Evolutionary conservation across 345 rosid genomes (phyloP).

Genomic region (Corchorus olitorius): DNA sequence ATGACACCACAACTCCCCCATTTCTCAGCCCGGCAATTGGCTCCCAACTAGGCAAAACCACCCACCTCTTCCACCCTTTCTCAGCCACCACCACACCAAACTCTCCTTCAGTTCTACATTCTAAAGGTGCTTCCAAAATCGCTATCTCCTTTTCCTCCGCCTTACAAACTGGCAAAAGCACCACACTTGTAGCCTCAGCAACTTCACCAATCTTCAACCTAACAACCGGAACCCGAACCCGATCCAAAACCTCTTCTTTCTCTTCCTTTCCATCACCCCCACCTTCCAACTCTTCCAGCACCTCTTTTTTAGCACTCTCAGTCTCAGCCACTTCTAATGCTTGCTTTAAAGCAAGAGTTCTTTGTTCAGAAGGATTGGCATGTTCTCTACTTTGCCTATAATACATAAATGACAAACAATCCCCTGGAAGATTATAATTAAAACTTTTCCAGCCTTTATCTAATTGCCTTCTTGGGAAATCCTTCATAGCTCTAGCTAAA

Average conservation of each 20-base stretch:
- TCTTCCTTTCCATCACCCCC: conserved; percentile 29
- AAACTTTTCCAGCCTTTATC: conserved; percentile 60
- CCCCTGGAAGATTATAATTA: conserved; percentile 69
- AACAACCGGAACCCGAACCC: conserved; percentile 63
- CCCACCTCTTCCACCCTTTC: conserved; percentile 89
- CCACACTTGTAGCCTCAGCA: conserved; percentile 65
- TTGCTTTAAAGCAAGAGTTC: conserved; percentile 47
- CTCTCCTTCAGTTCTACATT: conserved; percentile 53
- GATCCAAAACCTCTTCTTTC: conserved; percentile 31
- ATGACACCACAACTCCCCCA: conserved; percentile 77
- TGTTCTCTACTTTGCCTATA: conserved; percentile 74
- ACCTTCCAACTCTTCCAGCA: conserved; percentile 51
- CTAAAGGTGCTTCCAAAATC: conserved; percentile 70
- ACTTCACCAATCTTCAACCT: conserved; percentile 79
- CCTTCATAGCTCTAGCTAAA: conserved; percentile 78
- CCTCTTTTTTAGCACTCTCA: conserved; percentile 56
- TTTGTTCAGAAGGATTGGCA: conserved; percentile 47
- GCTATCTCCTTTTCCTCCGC: conserved; percentile 52
- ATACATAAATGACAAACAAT: conserved; percentile 76
- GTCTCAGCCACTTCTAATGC: conserved; percentile 68
- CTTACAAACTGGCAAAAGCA: conserved; percentile 74
- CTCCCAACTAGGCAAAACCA: conserved; percentile 77
- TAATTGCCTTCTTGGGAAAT: conserved; percentile 74
- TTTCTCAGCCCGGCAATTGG: conserved; percentile 41
- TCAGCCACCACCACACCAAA: conserved; percentile 79